phyloP scores from a whole-genome alignment of 768 basidiomycete species.

The Albatrellus ellisii region DNA sequence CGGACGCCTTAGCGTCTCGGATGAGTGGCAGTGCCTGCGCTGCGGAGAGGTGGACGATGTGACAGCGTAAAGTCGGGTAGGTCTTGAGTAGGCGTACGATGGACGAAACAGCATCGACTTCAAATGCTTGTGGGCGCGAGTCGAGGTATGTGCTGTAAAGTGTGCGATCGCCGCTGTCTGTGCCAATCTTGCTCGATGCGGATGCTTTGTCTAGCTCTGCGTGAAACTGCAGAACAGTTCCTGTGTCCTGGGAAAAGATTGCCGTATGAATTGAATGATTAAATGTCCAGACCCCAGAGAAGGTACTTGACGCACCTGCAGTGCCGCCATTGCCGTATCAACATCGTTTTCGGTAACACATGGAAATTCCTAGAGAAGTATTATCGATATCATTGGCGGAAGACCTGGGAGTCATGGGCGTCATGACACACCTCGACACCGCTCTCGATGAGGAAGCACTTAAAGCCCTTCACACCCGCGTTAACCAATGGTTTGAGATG shows the following conservation, averaged over 20 bases:
- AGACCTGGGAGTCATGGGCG: background rate
- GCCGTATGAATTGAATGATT: background rate
- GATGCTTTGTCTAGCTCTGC: conserved; percentile 60
- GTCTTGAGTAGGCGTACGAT: conserved; percentile 50
- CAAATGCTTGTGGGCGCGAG: conserved; percentile 73
- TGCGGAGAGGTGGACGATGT: conserved; percentile 94
- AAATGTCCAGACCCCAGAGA: background rate
- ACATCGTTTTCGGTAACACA: conserved; percentile 66
- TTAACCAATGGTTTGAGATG: conserved; percentile 65
- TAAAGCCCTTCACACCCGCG: conserved; percentile 88
- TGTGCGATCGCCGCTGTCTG: no score
- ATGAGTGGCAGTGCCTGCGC: conserved; percentile 69
- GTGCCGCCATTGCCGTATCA: conserved; percentile 49
- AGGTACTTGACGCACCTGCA: conserved; percentile 38
- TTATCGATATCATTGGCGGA: background rate
- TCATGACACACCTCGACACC: conserved; percentile 66
- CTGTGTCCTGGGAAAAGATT: conserved; percentile 33
- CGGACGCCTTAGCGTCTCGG: conserved; percentile 47
- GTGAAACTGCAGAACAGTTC: conserved; percentile 79
- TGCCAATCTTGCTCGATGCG: no score
- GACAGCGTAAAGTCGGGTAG: conserved; percentile 63
- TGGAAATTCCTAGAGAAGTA: conserved; percentile 69
- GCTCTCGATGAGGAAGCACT: conserved; percentile 92
- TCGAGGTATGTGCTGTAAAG: conserved; percentile 72
- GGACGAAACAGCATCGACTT: conserved; percentile 69